Evolutionary conservation across 2,329 filamentous ascomycete species (phyloP).

Genomic region (Xylariaceae sp.): DNA sequence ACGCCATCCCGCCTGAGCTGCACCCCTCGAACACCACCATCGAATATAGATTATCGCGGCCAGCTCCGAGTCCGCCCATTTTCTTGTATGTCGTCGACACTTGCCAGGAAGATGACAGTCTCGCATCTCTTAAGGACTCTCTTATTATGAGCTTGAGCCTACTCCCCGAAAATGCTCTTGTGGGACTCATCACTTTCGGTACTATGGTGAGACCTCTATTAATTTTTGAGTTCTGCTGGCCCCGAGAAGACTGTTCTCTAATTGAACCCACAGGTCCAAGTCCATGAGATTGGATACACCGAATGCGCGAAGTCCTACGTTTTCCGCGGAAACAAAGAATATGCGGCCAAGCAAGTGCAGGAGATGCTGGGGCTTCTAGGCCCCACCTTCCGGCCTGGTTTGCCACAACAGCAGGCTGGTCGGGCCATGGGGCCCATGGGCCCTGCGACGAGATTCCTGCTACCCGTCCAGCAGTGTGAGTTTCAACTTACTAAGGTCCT

Average conservation of each 20-base stretch:
- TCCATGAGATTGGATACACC: slow-evolving; percentile 95
- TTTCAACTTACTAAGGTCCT: slow-evolving; percentile 95
- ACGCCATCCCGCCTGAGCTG: slow-evolving; percentile 76
- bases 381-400: slow-evolving; percentile 66
- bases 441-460: slow-evolving; percentile 80
- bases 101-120: slow-evolving; percentile 81
- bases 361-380: slow-evolving; percentile 90
- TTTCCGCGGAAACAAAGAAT: slow-evolving; percentile 96
- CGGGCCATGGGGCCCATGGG: slow-evolving; percentile 69
- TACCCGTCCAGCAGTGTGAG: slow-evolving; percentile 92
- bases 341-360: slow-evolving; percentile 96
- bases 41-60: slow-evolving; percentile 74
- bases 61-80: slow-evolving; percentile 79
- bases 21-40: slow-evolving; percentile 83
- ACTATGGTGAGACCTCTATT: slow-evolving; percentile 65
- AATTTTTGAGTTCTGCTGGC: neutral
- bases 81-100: slow-evolving; percentile 85
- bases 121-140: slow-evolving; percentile 77
- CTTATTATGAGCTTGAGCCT: slow-evolving; percentile 80
- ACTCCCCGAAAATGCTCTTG: slow-evolving; percentile 73
- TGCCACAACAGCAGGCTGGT: slow-evolving; percentile 67
- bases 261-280: slow-evolving; percentile 61
- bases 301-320: slow-evolving; percentile 99
- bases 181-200: slow-evolving; percentile 80
- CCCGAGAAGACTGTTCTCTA: slow-evolving; percentile 18